phyloP scores from a whole-genome alignment of 805 yeast genomes.

The Komagataella pastoris region DNA sequence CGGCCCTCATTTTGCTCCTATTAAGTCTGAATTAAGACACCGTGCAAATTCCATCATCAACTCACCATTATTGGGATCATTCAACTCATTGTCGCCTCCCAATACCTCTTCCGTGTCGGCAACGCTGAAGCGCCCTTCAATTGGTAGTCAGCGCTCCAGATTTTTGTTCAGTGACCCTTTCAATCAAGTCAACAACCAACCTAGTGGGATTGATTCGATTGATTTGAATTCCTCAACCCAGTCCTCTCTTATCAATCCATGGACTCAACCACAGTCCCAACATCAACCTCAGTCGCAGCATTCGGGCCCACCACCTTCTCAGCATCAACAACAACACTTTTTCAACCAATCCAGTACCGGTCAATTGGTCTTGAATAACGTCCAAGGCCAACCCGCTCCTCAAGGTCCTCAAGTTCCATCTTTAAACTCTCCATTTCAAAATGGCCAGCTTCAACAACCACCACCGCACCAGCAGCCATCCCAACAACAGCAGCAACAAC shows the following conservation, averaged over 20 bases:
- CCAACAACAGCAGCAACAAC: constrained; percentile 1
- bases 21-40: constrained; percentile 10
- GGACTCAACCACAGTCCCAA: constrained; percentile 3
- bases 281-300: constrained; percentile 4
- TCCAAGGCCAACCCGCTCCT: not conserved
- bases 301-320: constrained; percentile 2
- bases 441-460: not conserved
- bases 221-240: constrained; percentile 4
- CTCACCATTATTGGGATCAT: constrained; percentile 1
- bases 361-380: not conserved
- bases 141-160: constrained; percentile 50
- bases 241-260: constrained; percentile 2
- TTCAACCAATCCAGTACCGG: not conserved
- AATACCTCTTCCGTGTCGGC: constrained; percentile 1
- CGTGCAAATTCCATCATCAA: constrained; percentile 2
- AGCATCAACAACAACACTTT: constrained; percentile 1
- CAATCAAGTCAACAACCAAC: constrained; percentile 6
- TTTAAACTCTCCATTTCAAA: not conserved
- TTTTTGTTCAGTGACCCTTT: constrained; percentile 60
- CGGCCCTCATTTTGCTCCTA: constrained; percentile 32
- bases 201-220: constrained; percentile 7
- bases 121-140: constrained; percentile 32
- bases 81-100: constrained; percentile 2
- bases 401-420: not conserved
- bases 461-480: not conserved